Evolutionary conservation across 139 green algal species (phyloP).

Genomic region (Micractinium conductrix): DNA sequence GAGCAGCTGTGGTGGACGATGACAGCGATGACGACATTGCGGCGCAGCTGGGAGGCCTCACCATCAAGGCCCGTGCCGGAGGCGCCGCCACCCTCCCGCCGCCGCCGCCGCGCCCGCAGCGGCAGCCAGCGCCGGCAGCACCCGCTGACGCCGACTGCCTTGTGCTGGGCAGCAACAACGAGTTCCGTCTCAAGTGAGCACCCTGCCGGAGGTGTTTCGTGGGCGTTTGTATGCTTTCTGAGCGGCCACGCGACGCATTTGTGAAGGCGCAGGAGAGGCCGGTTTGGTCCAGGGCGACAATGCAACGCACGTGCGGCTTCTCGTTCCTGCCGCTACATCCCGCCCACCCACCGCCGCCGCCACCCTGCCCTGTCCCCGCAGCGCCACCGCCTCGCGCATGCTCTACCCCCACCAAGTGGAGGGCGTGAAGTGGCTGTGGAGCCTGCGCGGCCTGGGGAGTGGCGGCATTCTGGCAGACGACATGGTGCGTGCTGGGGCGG

Average conservation of each 20-base stretch:
- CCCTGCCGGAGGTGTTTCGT: too few species aligned
- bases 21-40: conserved; percentile 11
- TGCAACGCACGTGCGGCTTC: not conserved
- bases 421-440: conserved; percentile 87
- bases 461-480: conserved; percentile 85
- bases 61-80: not conserved
- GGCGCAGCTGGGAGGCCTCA: conserved; percentile 3
- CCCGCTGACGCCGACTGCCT: not conserved
- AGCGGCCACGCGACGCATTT: not conserved
- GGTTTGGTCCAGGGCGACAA: not conserved
- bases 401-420: conserved; percentile 81
- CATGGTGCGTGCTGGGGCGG: conserved; percentile 65
- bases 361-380: not conserved
- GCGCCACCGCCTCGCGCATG: conserved; percentile 36
- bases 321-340: too few species aligned
- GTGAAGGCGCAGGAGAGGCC: too few species aligned
- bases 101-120: not conserved
- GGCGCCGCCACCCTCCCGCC: not conserved
- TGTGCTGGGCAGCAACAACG: conserved; percentile 3
- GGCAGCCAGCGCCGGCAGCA: not conserved
- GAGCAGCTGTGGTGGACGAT: not conserved
- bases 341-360: not conserved
- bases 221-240: too few species aligned
- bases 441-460: conserved; percentile 36
- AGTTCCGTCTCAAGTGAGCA: conserved; percentile 49